Evolutionary conservation across 2,329 filamentous ascomycete species (phyloP).

Genomic region (Colletotrichum horii): DNA sequence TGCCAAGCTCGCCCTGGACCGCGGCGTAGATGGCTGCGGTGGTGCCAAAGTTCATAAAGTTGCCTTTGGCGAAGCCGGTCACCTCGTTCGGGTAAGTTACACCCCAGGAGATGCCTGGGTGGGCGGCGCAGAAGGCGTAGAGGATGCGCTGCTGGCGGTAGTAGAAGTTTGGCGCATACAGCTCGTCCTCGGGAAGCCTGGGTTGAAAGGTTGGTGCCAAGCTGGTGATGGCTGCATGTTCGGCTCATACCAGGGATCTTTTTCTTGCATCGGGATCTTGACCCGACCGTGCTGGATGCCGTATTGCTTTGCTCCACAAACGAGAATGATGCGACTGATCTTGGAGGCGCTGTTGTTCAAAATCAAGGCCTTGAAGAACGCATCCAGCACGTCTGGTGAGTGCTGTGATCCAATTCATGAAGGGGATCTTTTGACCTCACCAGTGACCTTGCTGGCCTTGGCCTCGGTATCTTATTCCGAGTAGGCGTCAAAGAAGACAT

Average conservation of each 20-base stretch:
- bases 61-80: constrained; percentile 34
- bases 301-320: constrained; percentile 56
- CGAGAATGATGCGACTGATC: constrained; percentile 51
- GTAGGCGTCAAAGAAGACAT: constrained; percentile 30
- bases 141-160: constrained; percentile 54
- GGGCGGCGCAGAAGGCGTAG: constrained; percentile 21
- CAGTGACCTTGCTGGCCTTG: constrained; percentile 31
- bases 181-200: neutral
- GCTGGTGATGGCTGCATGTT: neutral
- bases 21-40: constrained; percentile 44
- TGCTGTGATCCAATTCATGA: neutral
- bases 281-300: constrained; percentile 53
- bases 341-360: constrained; percentile 42
- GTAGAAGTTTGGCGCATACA: constrained; percentile 52
- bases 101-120: constrained; percentile 23
- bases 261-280: constrained; percentile 53
- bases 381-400: constrained; percentile 35
- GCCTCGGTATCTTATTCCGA: constrained; percentile 21
- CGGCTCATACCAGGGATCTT: constrained; percentile 33
- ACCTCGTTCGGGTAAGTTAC: constrained; percentile 39
- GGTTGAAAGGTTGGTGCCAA: constrained; percentile 35
- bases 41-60: constrained; percentile 46
- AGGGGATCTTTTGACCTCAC: neutral
- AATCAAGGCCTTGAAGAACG: constrained; percentile 50
- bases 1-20: constrained; percentile 36